phyloP scores from a whole-genome alignment of 2,329 filamentous ascomycete species.

The Madurella mycetomatis region DNA sequence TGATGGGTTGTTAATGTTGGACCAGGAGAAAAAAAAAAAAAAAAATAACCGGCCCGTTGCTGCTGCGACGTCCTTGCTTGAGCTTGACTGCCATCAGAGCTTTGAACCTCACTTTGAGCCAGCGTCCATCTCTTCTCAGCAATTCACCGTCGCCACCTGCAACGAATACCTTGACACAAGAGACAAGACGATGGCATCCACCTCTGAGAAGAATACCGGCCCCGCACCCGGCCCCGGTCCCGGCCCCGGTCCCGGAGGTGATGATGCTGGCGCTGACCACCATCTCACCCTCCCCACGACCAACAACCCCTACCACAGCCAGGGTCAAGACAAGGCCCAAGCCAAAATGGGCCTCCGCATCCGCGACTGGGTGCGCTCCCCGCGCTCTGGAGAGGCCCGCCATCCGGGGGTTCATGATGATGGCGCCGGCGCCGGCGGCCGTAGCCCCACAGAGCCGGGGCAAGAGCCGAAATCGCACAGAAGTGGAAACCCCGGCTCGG shows the following conservation, averaged over 20 bases:
- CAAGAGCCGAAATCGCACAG: not conserved
- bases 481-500: not conserved
- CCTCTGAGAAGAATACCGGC: not conserved
- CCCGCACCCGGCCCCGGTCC: not conserved
- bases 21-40: too few relatives aligned
- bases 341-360: conserved; percentile 3
- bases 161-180: not conserved
- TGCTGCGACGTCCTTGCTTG: too few relatives aligned
- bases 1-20: too few relatives aligned
- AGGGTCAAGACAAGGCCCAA: not conserved
- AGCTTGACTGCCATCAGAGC: not conserved
- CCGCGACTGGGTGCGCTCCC: conserved; percentile 10
- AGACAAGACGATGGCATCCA: conserved; percentile 3
- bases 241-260: not conserved
- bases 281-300: not conserved
- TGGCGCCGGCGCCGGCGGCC: not conserved
- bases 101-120: not conserved
- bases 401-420: not conserved
- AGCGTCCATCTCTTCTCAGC: not conserved
- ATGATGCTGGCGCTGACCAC: not conserved
- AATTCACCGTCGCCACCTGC: not conserved
- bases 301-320: not conserved
- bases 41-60: too few relatives aligned
- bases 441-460: not conserved
- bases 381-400: not conserved